Conservation (phyloP, 306 rosid genomes). For the Citrullus mucosospermus region DNA sequence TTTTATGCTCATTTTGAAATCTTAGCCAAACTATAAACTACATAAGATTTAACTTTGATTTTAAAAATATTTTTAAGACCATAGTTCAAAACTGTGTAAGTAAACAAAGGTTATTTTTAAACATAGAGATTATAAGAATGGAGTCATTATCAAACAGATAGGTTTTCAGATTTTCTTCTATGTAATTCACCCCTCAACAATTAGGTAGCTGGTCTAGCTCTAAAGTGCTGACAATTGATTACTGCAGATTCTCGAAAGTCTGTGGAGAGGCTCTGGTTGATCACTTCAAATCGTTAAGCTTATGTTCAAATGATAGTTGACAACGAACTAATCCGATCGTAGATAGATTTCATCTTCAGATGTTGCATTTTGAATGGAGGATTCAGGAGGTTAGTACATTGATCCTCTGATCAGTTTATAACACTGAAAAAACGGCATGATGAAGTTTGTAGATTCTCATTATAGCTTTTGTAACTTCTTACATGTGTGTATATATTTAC, state of each 20-base stretch:
- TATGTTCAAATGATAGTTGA: neutral
- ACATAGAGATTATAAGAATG: neutral
- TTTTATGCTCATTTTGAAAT: neutral
- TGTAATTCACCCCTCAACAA: neutral
- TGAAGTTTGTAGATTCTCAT: neutral
- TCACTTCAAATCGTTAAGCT: neutral
- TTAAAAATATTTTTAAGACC: neutral
- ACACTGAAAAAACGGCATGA: neutral
- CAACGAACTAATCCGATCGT: neutral
- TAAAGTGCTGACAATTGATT: neutral
- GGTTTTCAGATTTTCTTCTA: neutral
- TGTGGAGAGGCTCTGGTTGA: slow-evolving; percentile 1
- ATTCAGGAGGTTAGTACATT: neutral
- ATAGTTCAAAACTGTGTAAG: neutral
- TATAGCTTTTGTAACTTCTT: neutral
- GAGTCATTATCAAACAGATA: neutral
- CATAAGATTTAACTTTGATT: neutral
- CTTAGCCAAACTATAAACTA: neutral
- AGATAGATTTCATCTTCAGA: too few species aligned
- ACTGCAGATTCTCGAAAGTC: slow-evolving; percentile 1
- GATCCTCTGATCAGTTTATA: neutral
- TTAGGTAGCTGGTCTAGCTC: neutral
- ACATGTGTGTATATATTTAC: neutral
- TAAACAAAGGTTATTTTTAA: neutral
- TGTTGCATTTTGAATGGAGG: neutral